These are phyloP conservation scores for Zygoascus sp. DNA, from an alignment of 1,139 yeast species.

Conservation along the genomic window DNA sequence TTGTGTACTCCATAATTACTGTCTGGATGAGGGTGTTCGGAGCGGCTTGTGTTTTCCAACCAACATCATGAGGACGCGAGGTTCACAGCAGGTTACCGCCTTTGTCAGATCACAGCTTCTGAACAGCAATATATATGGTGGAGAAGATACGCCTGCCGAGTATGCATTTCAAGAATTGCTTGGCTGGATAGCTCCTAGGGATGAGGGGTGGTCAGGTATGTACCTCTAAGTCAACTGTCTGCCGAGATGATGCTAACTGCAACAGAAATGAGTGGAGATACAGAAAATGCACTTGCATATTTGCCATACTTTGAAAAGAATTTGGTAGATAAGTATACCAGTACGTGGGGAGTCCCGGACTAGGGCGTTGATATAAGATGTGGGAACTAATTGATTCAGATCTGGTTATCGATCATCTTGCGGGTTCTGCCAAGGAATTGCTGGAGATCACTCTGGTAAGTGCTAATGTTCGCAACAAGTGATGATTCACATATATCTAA, in stretches of 20 bases:
- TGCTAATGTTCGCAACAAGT: background rate
- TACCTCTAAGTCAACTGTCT: no score
- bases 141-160: background rate
- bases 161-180: background rate
- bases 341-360: background rate
- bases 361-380: background rate
- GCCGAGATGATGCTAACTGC: background rate
- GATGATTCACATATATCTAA: no score
- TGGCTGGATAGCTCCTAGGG: slow-evolving; percentile 1
- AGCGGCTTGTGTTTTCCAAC: background rate
- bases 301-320: slow-evolving; percentile 1
- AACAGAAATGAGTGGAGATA: background rate
- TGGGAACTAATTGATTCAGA: background rate
- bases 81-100: background rate
- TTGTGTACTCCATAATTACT: no score
- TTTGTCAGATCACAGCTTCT: background rate
- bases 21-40: no score
- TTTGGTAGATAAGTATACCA: slow-evolving; percentile 1
- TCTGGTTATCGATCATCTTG: background rate
- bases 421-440: background rate
- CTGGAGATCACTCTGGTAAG: background rate
- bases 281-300: background rate
- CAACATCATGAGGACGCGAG: slow-evolving; percentile 2
- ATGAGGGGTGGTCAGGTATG: slow-evolving; percentile 1
- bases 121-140: background rate